Conservation (phyloP, 2,329 filamentous ascomycete species). For the Xylaria sp. region DNA sequence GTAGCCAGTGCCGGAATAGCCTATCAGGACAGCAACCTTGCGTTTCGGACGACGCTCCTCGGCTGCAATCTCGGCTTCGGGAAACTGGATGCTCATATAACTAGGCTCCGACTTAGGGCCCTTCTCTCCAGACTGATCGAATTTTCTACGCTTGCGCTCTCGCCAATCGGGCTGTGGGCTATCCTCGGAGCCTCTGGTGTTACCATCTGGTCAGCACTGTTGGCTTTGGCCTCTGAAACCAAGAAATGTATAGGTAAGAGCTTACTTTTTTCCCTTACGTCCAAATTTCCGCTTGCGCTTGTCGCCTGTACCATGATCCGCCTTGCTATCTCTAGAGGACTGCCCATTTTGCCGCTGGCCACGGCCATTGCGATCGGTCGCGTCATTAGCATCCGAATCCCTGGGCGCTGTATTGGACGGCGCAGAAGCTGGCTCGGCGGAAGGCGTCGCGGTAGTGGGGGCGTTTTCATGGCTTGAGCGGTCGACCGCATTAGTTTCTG, state of each 20-base stretch:
- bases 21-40: constrained; percentile 95
- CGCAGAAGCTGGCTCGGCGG: constrained; percentile 16
- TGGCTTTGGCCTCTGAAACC: constrained; percentile 38
- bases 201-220: constrained; percentile 58
- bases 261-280: constrained; percentile 40
- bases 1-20: constrained; percentile 96
- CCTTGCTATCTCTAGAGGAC: constrained; percentile 37
- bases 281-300: constrained; percentile 38
- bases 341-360: constrained; percentile 36
- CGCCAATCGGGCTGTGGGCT: constrained; percentile 58
- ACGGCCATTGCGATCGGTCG: constrained; percentile 32
- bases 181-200: constrained; percentile 62
- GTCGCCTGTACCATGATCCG: constrained; percentile 37
- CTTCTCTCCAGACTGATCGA: constrained; percentile 49
- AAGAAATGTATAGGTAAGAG: background rate
- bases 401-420: constrained; percentile 16
- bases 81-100: constrained; percentile 67
- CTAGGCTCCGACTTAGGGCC: constrained; percentile 56
- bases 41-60: constrained; percentile 91
- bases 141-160: constrained; percentile 64
- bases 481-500: constrained; percentile 26
- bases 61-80: constrained; percentile 83
- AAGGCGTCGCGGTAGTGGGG: constrained; percentile 8
- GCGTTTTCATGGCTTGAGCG: constrained; percentile 9
- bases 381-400: constrained; percentile 21